Evolutionary conservation across 148 eudicot species (phyloP).

Genomic region (Heliosperma pusillum): DNA sequence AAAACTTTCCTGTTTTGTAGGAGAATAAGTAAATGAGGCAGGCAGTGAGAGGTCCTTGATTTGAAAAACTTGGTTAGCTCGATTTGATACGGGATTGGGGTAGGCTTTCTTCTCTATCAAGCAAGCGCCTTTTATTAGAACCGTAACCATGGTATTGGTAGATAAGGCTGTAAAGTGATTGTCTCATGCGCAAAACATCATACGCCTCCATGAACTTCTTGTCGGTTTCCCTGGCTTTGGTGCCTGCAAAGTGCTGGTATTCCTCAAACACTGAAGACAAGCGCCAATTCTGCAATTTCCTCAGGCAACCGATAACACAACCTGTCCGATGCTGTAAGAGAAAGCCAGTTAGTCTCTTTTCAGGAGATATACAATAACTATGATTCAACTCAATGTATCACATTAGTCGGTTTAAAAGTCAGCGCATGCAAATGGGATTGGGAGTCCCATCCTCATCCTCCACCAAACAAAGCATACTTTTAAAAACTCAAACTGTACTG

Average conservation of each 20-base stretch:
- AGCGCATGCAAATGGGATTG: no score
- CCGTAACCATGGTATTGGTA: conserved; percentile 66
- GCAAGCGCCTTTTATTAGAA: conserved; percentile 58
- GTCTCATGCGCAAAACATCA: conserved; percentile 41
- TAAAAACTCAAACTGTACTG: no score
- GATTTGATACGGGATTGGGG: conserved; percentile 42
- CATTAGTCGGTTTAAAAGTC: no score
- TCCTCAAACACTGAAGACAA: conserved; percentile 55
- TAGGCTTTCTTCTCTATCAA: conserved; percentile 40
- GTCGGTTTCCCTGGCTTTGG: conserved; percentile 57
- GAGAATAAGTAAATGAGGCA: neutral
- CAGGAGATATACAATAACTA: no score
- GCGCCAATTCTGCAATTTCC: conserved; percentile 70
- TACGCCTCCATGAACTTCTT: conserved; percentile 53
- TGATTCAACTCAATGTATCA: no score
- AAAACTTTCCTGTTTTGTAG: conserved; percentile 18
- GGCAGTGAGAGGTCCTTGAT: neutral
- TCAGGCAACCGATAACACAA: conserved; percentile 62
- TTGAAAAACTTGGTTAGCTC: conserved; percentile 24
- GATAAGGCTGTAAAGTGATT: conserved; percentile 52
- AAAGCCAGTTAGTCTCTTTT: neutral
- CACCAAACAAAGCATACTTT: no score
- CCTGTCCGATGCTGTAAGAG: conserved; percentile 71
- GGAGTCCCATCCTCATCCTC: no score
- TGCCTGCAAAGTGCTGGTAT: conserved; percentile 56